Evolutionary conservation across 139 green algal species (phyloP).

Genomic region (Tetradesmus lagerheimii): DNA sequence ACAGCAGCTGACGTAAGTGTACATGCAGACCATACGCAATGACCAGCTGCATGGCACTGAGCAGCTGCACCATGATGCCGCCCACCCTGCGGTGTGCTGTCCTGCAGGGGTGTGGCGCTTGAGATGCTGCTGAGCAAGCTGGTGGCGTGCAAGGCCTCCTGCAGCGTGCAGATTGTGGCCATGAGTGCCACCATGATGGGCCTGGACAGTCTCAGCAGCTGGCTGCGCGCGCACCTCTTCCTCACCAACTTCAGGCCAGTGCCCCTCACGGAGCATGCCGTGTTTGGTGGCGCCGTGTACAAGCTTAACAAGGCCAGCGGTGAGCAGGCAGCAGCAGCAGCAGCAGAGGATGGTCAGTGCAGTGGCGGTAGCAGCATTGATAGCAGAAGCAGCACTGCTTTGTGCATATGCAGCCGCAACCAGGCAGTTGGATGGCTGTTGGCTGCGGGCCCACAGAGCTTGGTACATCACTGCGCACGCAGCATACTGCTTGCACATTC

Average conservation of each 20-base stretch:
- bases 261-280: constrained; percentile 51
- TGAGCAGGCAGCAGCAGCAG: constrained; percentile 7
- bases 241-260: constrained; percentile 92
- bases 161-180: constrained; percentile 89
- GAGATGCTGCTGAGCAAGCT: constrained; percentile 99
- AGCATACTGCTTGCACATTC: background rate
- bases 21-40: background rate
- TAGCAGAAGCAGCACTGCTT: constrained; percentile 2
- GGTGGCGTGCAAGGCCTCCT: constrained; percentile 36
- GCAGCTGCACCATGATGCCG: background rate
- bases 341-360: too few relatives aligned
- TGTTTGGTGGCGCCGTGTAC: constrained; percentile 46
- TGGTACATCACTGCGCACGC: too few relatives aligned
- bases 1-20: too few relatives aligned
- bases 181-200: constrained; percentile 98
- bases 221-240: constrained; percentile 91
- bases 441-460: too few relatives aligned
- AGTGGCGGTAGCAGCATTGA: background rate
- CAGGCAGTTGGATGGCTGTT: background rate
- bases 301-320: constrained; percentile 1
- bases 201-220: constrained; percentile 79
- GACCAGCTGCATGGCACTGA: background rate
- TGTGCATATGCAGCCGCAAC: background rate
- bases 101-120: constrained; percentile 65
- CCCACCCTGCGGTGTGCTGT: too few relatives aligned